phyloP scores from a whole-genome alignment of 345 rosid genomes.

The Populus tremula region DNA sequence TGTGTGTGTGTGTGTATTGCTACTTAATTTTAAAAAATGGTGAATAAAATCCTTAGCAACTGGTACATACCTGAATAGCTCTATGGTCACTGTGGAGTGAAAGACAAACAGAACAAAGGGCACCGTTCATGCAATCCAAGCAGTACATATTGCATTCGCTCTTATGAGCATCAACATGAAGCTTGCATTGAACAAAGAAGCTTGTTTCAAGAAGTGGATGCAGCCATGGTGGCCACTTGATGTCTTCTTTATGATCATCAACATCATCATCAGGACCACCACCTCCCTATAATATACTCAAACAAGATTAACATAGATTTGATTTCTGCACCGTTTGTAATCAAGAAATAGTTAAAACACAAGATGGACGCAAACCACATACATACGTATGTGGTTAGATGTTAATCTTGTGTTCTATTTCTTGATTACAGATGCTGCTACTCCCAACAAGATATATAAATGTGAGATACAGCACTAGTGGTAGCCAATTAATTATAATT shows the following conservation, averaged over 20 bases:
- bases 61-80: conserved; percentile 63
- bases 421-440: too few species aligned
- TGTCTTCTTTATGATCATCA: conserved; percentile 10
- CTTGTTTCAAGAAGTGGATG: conserved; percentile 63
- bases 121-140: conserved; percentile 80
- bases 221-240: conserved; percentile 76
- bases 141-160: conserved; percentile 98
- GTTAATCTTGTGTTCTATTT: too few species aligned
- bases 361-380: neutral
- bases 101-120: conserved; percentile 80
- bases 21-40: too few species aligned
- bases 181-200: conserved; percentile 89
- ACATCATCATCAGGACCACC: conserved; percentile 38
- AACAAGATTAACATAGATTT: neutral
- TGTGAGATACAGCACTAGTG: too few species aligned
- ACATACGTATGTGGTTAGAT: too few species aligned
- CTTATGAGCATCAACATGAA: conserved; percentile 81
- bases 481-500: neutral
- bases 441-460: neutral
- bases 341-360: neutral
- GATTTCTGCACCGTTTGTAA: neutral
- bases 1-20: neutral
- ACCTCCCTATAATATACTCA: conserved; percentile 36
- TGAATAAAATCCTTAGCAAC: neutral
- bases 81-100: conserved; percentile 70